phyloP scores from a whole-genome alignment of 1,284 basidiomycete genomes.

The Peniophora sp. region DNA sequence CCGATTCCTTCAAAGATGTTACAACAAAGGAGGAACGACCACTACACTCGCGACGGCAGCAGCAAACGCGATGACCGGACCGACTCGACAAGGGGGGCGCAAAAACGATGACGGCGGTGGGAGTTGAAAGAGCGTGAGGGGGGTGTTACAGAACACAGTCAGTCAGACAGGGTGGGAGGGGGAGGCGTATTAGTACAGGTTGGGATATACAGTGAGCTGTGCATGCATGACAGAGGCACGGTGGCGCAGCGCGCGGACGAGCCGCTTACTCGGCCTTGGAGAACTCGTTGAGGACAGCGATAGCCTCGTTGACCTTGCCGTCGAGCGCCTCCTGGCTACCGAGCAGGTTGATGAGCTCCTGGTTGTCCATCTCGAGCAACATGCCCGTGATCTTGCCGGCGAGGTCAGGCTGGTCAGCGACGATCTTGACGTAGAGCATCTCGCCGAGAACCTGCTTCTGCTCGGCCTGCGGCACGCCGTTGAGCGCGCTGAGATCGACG shows the following conservation, averaged over 20 bases:
- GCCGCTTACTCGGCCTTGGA: constrained; percentile 36
- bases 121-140: constrained; percentile 1
- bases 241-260: neutral
- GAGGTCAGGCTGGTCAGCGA: constrained; percentile 75
- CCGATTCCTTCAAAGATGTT: constrained; percentile 49
- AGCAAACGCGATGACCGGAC: constrained; percentile 18
- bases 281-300: constrained; percentile 75
- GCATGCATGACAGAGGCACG: no score
- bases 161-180: constrained; percentile 1
- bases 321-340: constrained; percentile 76
- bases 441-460: constrained; percentile 98
- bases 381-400: constrained; percentile 98
- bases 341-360: constrained; percentile 81
- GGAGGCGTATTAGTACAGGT: constrained; percentile 9
- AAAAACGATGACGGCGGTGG: constrained; percentile 9
- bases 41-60: constrained; percentile 29
- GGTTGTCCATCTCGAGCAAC: constrained; percentile 96
- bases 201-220: constrained; percentile 16
- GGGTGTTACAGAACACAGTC: no score
- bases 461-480: constrained; percentile 73
- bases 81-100: constrained; percentile 13
- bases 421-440: constrained; percentile 86
- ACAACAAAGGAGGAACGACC: constrained; percentile 54
- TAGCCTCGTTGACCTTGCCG: constrained; percentile 85
- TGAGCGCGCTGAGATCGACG: constrained; percentile 53